Evolutionary conservation across 2,329 filamentous ascomycete genomes (phyloP).

Genomic region (Colletotrichum higginsianum): DNA sequence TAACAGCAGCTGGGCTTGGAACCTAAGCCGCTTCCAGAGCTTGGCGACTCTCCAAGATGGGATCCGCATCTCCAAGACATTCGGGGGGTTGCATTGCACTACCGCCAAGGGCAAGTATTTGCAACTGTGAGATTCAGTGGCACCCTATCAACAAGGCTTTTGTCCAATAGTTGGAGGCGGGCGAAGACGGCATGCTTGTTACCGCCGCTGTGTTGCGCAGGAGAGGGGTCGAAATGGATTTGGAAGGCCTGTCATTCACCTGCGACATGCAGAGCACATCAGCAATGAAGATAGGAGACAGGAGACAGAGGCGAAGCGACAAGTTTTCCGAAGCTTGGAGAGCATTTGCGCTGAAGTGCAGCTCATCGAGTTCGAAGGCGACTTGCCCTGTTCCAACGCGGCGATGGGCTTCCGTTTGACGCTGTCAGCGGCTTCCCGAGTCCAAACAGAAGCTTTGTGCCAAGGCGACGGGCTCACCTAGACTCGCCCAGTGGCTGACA

Average conservation of each 20-base stretch:
- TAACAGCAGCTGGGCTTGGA: conserved; percentile 7
- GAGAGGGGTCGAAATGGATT: neutral
- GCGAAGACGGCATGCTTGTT: neutral
- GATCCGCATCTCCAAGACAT: conserved; percentile 30
- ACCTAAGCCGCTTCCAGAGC: conserved; percentile 33
- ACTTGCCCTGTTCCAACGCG: neutral
- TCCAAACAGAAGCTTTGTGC: conserved; percentile 25
- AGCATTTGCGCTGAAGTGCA: neutral
- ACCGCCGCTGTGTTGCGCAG: conserved; percentile 9
- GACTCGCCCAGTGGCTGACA: neutral
- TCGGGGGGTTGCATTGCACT: conserved; percentile 32
- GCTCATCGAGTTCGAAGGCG: neutral
- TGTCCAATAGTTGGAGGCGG: conserved; percentile 2
- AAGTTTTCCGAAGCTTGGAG: neutral
- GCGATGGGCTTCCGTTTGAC: neutral
- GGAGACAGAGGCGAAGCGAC: conserved; percentile 5
- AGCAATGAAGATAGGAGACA: neutral
- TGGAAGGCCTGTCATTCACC: neutral
- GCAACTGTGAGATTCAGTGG: conserved; percentile 12
- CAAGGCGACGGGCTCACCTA: conserved; percentile 5
- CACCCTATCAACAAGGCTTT: neutral
- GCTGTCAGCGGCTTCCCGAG: neutral
- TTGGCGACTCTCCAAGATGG: conserved; percentile 30
- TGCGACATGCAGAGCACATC: conserved; percentile 22
- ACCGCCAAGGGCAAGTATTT: conserved; percentile 23